phyloP scores from a whole-genome alignment of 176 grass and related monocot genomes.

The Carex littledalei region DNA sequence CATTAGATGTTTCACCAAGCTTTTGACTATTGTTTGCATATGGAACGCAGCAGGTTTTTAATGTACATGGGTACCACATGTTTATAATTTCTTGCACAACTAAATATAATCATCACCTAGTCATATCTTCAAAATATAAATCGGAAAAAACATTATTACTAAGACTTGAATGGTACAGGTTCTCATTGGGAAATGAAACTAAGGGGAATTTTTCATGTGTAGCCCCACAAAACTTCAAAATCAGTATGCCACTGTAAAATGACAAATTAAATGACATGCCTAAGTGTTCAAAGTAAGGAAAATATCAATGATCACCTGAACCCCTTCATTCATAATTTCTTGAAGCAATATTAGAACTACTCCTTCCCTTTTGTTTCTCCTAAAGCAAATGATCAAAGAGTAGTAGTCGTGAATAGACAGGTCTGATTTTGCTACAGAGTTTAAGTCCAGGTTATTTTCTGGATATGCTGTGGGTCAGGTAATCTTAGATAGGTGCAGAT shows the following conservation, averaged over 20 bases:
- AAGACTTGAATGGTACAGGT: background rate
- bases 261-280: background rate
- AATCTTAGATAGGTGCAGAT: background rate
- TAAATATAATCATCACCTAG: background rate
- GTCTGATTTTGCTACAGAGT: background rate
- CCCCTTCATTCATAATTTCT: background rate
- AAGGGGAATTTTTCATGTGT: background rate
- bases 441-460: background rate
- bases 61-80: background rate
- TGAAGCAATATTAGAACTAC: background rate
- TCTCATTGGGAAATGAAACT: background rate
- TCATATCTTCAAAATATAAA: background rate
- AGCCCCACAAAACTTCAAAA: background rate
- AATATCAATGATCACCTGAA: background rate
- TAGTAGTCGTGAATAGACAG: background rate
- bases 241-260: background rate
- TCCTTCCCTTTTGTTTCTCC: background rate
- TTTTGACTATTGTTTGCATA: conserved; percentile 4
- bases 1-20: no score
- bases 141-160: background rate
- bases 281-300: background rate
- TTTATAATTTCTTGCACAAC: background rate
- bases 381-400: background rate
- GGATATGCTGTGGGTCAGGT: background rate
- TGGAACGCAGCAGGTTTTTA: background rate